Percentiles rank a stretch among this genome's conserved stretches.
Conservation (phyloP, 164 flowering plant species). For the Cinnamomum chago region DNA sequence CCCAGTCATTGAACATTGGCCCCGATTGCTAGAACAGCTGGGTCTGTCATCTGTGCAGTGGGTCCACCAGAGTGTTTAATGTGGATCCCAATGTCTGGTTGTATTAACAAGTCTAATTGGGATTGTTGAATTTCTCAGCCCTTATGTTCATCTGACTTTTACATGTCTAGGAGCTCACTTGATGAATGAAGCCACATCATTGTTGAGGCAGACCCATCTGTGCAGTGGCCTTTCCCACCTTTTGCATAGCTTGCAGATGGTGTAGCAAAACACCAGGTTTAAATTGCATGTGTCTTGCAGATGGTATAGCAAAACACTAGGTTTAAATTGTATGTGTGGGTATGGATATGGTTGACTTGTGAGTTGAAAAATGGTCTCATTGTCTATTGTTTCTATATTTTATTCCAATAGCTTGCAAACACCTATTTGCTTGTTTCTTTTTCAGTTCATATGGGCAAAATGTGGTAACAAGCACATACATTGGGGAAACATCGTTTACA, state of each 20-base stretch:
- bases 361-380: background rate
- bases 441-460: conserved; percentile 91
- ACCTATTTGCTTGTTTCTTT: background rate
- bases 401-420: background rate
- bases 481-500: conserved; percentile 83
- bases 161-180: background rate
- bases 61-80: no score
- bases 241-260: background rate
- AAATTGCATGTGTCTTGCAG: background rate
- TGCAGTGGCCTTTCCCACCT: background rate
- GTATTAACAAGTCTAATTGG: background rate
- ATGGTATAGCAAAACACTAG: background rate
- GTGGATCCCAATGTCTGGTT: no score
- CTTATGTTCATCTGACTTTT: background rate
- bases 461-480: conserved; percentile 68
- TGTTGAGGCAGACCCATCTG: background rate
- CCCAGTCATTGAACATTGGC: background rate
- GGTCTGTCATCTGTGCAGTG: no score
- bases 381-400: background rate
- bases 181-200: background rate
- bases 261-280: background rate
- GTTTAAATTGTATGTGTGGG: background rate
- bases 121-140: no score
- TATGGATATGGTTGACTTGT: background rate
- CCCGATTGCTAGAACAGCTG: background rate